Percentiles rank a stretch among this genome's conserved stretches.
Conservation (phyloP, 805 yeast species). For the Wickerhamia fluorescens region DNA sequence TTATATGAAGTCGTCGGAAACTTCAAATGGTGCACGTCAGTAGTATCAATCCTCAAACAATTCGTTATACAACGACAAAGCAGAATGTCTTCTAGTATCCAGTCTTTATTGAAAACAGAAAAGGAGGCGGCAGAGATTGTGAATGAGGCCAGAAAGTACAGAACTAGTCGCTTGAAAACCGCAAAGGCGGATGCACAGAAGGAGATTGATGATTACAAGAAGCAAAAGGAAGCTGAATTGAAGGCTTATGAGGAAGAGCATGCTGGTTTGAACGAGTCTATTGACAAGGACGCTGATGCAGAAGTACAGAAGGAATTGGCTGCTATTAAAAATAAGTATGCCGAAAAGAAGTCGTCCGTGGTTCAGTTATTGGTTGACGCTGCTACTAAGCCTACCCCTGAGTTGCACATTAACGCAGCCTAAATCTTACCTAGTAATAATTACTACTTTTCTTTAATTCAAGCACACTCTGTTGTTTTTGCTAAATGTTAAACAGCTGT, state of each 20-base stretch:
- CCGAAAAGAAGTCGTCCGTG: slow-evolving; percentile 57
- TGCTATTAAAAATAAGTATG: slow-evolving; percentile 58
- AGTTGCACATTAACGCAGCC: slow-evolving; percentile 71
- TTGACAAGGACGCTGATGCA: slow-evolving; percentile 73
- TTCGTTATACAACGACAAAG: background rate
- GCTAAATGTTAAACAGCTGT: slow-evolving; percentile 2
- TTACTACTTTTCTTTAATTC: too few relatives aligned
- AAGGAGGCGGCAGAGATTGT: slow-evolving; percentile 96
- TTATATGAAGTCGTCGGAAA: too few relatives aligned
- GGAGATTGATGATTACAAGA: slow-evolving; percentile 83
- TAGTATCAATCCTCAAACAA: too few relatives aligned
- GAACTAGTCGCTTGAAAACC: slow-evolving; percentile 83
- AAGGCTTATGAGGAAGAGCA: slow-evolving; percentile 64
- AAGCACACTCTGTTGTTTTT: background rate
- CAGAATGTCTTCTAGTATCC: slow-evolving; percentile 23
- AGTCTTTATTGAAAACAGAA: slow-evolving; percentile 59
- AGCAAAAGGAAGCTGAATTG: slow-evolving; percentile 77
- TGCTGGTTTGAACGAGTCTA: slow-evolving; percentile 66
- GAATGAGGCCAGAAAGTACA: slow-evolving; percentile 84
- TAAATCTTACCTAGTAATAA: background rate
- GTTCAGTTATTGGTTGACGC: slow-evolving; percentile 74
- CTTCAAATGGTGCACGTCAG: too few relatives aligned
- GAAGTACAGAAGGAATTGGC: slow-evolving; percentile 65
- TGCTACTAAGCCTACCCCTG: slow-evolving; percentile 72
- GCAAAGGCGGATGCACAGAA: slow-evolving; percentile 89